These are phyloP conservation scores for Venturia nashicola DNA, from an alignment of 2,329 filamentous ascomycete genomes.

Conservation along the genomic window DNA sequence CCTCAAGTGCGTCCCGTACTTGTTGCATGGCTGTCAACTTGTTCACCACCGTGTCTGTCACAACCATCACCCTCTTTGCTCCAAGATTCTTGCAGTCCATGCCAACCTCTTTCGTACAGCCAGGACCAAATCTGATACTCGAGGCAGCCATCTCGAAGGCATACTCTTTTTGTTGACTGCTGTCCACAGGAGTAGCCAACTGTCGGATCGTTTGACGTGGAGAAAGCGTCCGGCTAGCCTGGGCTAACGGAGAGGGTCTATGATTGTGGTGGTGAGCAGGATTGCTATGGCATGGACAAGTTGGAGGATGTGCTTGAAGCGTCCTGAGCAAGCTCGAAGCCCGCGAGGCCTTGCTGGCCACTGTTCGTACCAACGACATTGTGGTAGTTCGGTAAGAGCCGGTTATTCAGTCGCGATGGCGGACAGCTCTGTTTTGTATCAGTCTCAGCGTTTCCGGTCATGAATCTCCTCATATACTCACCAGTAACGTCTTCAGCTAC, in stretches of 20 bases:
- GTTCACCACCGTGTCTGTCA: constrained; percentile 75
- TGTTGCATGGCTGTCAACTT: constrained; percentile 83
- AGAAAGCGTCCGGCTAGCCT: constrained; percentile 20
- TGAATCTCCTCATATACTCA: background rate
- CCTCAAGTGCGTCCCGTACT: constrained; percentile 65
- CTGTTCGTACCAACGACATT: constrained; percentile 19
- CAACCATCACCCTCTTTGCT: constrained; percentile 75
- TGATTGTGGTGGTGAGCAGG: constrained; percentile 58
- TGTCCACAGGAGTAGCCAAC: constrained; percentile 66
- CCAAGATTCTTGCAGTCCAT: constrained; percentile 96
- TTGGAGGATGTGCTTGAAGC: constrained; percentile 80
- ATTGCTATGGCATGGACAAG: constrained; percentile 87
- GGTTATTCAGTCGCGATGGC: background rate
- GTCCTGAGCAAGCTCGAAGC: constrained; percentile 68
- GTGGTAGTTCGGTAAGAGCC: background rate
- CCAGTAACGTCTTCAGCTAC: background rate
- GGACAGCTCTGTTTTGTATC: background rate
- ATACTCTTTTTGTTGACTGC: constrained; percentile 75
- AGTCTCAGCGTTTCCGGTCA: background rate
- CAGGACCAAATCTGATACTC: constrained; percentile 85
- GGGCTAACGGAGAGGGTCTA: constrained; percentile 25
- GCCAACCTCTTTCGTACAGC: constrained; percentile 87
- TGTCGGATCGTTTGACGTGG: constrained; percentile 18
- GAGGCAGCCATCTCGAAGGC: constrained; percentile 98
- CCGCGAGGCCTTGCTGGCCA: constrained; percentile 39